These are phyloP conservation scores for Leucocoprinus leucothites DNA, from an alignment of 768 basidiomycete genomes.

Conservation along the genomic window DNA sequence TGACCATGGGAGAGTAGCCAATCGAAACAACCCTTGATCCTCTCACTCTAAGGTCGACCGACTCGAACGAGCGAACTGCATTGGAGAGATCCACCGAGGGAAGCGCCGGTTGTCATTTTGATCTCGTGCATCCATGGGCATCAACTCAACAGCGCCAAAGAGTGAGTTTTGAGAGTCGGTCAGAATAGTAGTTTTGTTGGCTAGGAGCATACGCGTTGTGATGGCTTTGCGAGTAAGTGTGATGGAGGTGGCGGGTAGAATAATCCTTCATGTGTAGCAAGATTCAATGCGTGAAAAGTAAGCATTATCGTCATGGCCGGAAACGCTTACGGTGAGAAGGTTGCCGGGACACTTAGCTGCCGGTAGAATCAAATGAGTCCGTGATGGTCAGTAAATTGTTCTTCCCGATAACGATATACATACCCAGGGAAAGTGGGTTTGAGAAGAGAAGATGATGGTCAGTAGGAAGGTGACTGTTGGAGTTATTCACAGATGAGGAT, in stretches of 20 bases:
- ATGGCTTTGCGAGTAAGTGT: neutral
- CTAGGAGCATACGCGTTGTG: constrained; percentile 1
- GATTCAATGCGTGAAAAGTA: neutral
- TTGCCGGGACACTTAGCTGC: constrained; percentile 8
- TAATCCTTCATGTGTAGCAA: neutral
- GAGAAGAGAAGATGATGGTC: constrained; percentile 2
- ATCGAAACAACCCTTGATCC: too few species aligned
- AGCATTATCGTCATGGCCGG: neutral
- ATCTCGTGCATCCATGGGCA: neutral
- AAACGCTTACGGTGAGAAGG: constrained; percentile 4
- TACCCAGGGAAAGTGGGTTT: neutral
- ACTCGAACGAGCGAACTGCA: too few species aligned
- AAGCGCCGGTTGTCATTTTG: too few species aligned
- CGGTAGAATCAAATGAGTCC: neutral
- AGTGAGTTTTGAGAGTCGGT: neutral
- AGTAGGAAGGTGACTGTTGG: constrained; percentile 2
- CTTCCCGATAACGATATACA: neutral
- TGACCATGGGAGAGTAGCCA: too few species aligned
- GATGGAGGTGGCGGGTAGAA: neutral
- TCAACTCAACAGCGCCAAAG: neutral
- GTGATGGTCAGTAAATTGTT: too few species aligned
- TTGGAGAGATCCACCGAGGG: too few species aligned
- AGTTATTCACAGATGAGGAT: neutral
- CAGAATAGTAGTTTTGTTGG: neutral
- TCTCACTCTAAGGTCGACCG: too few species aligned